Evolutionary conservation across 495 filamentous ascomycete genomes (phyloP).

Genomic region (Daldinia grandis): DNA sequence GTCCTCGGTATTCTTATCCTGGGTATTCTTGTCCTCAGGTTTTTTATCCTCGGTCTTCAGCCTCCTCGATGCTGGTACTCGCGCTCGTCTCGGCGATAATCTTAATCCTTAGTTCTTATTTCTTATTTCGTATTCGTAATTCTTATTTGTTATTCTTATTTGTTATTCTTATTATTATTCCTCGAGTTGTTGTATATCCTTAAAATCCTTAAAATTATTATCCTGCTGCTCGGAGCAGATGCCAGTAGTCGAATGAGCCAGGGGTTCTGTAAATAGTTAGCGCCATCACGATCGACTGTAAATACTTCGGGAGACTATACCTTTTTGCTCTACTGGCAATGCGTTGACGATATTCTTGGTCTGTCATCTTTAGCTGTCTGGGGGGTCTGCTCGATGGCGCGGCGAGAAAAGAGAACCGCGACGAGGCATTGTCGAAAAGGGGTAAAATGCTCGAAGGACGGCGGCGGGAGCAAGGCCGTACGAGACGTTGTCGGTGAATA

Average conservation of each 20-base stretch:
- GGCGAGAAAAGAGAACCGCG: not conserved
- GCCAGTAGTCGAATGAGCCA: not conserved
- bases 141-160: too few relatives aligned
- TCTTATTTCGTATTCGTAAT: too few relatives aligned
- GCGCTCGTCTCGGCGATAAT: not conserved
- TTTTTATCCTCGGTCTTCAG: not conserved
- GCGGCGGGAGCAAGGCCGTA: constrained; percentile 20
- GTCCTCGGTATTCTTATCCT: too few relatives aligned
- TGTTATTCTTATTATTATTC: too few relatives aligned
- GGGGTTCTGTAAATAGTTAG: not conserved
- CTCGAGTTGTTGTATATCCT: not conserved
- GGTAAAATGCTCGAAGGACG: constrained; percentile 6
- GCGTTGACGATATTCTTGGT: not conserved
- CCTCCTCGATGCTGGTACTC: not conserved
- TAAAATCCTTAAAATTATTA: not conserved
- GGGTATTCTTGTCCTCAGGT: too few relatives aligned
- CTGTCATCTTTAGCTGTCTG: not conserved
- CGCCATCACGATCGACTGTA: not conserved
- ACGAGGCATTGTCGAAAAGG: constrained; percentile 18
- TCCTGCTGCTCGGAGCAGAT: not conserved
- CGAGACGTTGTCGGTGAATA: constrained; percentile 31
- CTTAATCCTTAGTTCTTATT: not conserved
- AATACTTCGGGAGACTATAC: not conserved
- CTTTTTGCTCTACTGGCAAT: not conserved
- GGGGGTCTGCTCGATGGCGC: not conserved